phyloP scores from a whole-genome alignment of 805 yeast genomes.

The Tetrapisispora nanseiensis region DNA sequence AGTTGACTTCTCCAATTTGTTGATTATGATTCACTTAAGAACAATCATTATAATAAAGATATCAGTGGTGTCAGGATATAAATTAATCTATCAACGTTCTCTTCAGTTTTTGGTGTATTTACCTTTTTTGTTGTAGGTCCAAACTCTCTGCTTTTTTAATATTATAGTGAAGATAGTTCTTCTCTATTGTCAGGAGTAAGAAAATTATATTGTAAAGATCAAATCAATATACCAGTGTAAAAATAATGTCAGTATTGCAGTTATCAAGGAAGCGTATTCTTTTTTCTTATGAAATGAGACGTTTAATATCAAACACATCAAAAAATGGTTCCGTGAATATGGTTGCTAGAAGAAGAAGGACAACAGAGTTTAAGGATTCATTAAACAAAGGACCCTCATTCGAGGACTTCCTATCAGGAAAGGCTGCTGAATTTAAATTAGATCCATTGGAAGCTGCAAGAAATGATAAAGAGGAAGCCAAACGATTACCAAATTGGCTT shows the following conservation, averaged over 20 bases:
- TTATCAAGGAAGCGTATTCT: not conserved
- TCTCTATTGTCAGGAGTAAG: too few species aligned
- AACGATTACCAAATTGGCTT: conserved; percentile 84
- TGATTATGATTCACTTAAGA: too few species aligned
- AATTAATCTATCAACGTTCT: too few species aligned
- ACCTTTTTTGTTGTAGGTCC: too few species aligned
- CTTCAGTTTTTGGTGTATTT: too few species aligned
- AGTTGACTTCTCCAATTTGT: not conserved
- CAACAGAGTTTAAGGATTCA: conserved; percentile 55
- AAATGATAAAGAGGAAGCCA: conserved; percentile 45
- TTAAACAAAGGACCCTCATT: conserved; percentile 84
- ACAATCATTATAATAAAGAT: too few species aligned
- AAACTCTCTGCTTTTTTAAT: too few species aligned
- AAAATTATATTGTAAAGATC: too few species aligned
- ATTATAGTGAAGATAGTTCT: too few species aligned
- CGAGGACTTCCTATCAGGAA: conserved; percentile 80
- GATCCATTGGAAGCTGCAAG: conserved; percentile 77
- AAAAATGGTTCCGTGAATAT: not conserved
- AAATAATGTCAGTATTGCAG: not conserved
- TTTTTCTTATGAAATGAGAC: not conserved
- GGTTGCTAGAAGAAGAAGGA: not conserved
- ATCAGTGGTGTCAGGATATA: too few species aligned
- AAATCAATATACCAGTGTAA: not conserved
- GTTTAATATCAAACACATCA: not conserved
- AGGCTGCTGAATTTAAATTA: conserved; percentile 50